Evolutionary conservation across 768 basidiomycete species (phyloP), one percentile per base, ranked within the genome.

Genomic region (Rhodotorula kratochvilovae): DNA sequence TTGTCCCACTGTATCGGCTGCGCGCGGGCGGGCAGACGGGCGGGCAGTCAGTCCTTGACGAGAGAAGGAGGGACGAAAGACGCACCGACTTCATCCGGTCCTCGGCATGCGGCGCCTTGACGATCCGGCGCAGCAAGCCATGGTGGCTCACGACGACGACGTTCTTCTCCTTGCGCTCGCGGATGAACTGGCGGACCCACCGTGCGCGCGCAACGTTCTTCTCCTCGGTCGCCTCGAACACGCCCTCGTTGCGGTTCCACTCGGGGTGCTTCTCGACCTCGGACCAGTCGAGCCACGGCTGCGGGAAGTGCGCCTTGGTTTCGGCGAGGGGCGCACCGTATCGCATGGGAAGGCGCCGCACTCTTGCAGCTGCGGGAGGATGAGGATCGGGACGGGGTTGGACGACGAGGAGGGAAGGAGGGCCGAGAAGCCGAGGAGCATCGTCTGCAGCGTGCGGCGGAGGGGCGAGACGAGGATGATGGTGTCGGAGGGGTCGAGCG

Each of bases 391-490:
- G 16, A 71, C 39, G 31, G 51, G 61, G 25, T 66, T 16, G 2
- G 55, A 42, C 5, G 33, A 11, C 21, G 57, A 12, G 2, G 48
- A 2, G 1, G 72, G 72, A 5, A 73, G 57, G 60, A 45, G 29
- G 19, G 59, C 33, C 21, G 53, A 54, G 61, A 73, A 73, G 3
- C 63, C 72, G 33, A 69, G 51, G 19, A 73, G 57, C 35, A 58
- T 63, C 2, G 72, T 73, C 42, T 73, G 72, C n/a, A 75, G 56
- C 5, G 67, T 71, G 7, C 78, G 67, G 0, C 75, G 69, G 5
- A 77, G 45, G 3, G 78, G 76, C 1, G 70, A 70, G 35, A 72
- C 57, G 62, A 73, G 33, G 58, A 73, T 64, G 33, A 73, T 42
- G 31, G 68, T 70, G 17, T 66, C 50, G 33, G 48, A 31, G 19